Percentiles rank a stretch among this genome's conserved stretches.
Conservation (phyloP, 345 rosid species). For the Brassica nigra region DNA sequence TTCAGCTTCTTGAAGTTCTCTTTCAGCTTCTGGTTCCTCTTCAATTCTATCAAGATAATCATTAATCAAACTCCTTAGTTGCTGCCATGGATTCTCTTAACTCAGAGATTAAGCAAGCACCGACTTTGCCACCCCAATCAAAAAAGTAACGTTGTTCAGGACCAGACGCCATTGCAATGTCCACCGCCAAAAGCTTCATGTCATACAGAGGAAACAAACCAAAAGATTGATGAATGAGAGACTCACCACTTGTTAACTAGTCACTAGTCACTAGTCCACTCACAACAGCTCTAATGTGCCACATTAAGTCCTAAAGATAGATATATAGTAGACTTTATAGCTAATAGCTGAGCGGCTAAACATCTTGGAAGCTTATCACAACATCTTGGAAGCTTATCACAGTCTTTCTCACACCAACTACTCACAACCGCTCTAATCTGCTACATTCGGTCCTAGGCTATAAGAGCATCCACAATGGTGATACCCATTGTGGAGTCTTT, state of each 20-base stretch:
- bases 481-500: no score
- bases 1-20: no score
- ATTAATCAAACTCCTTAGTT: conserved; percentile 69
- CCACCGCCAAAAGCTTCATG: conserved; percentile 78
- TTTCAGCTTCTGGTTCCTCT: no score
- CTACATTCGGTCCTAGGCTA: conserved; percentile 4
- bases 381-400: neutral
- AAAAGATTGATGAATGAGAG: neutral
- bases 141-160: conserved; percentile 74
- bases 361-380: neutral
- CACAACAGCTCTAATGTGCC: neutral
- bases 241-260: neutral
- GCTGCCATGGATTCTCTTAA: conserved; percentile 97
- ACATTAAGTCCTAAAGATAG: neutral
- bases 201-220: conserved; percentile 67
- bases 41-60: no score
- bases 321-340: neutral
- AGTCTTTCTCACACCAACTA: neutral
- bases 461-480: no score
- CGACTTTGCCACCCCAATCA: conserved; percentile 83
- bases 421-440: conserved; percentile 7
- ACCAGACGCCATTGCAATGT: conserved; percentile 85
- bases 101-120: conserved; percentile 80
- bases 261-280: neutral
- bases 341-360: neutral